Percentiles rank a stretch among this genome's conserved stretches.
phyloP scores from a whole-genome alignment of 305 asterid species.

The Plantago rigida region DNA sequence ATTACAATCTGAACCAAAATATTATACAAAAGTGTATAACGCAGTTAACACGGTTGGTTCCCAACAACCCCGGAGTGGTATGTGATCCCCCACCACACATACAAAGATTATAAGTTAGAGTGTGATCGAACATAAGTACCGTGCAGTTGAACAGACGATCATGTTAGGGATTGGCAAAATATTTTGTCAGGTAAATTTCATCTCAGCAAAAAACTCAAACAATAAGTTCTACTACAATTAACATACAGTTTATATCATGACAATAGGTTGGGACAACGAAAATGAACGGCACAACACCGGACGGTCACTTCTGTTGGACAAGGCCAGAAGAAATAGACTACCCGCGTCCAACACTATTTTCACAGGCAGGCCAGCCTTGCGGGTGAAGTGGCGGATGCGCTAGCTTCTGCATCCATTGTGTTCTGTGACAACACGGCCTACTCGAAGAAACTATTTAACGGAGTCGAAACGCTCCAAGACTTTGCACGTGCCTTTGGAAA shows the following conservation, averaged over 20 bases:
- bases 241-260: not conserved
- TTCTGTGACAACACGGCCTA: conserved; percentile 46
- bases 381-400: conserved; percentile 72
- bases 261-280: conserved; percentile 59
- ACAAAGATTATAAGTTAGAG: no score
- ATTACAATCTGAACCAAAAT: no score
- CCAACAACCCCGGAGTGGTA: no score
- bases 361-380: conserved; percentile 58
- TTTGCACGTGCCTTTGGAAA: conserved; percentile 45
- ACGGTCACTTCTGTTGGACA: conserved; percentile 82
- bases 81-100: no score
- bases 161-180: conserved; percentile 53
- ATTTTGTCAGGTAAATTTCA: conserved; percentile 46
- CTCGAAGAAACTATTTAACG: conserved; percentile 42
- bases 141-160: no score
- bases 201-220: not conserved
- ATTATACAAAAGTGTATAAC: no score
- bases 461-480: conserved; percentile 44
- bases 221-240: no score
- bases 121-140: no score
- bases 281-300: conserved; percentile 49
- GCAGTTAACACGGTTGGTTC: no score
- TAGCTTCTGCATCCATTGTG: conserved; percentile 80
- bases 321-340: conserved; percentile 87
- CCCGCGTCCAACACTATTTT: conserved; percentile 37